Conservation (phyloP, 2,329 filamentous ascomycete genomes). For the Didymella pinodella region DNA sequence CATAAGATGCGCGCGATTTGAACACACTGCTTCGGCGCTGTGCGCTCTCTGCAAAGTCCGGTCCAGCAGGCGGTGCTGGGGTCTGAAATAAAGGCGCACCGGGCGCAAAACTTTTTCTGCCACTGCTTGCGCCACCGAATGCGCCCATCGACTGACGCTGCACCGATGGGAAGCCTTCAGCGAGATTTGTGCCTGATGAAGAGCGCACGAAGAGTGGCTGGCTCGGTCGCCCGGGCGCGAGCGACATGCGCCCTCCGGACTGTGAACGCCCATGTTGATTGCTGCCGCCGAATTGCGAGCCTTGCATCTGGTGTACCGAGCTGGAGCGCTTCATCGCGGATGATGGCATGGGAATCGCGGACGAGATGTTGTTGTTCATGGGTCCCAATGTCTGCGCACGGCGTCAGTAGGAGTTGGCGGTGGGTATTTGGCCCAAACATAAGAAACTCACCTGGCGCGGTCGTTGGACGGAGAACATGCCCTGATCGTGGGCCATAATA, state of each 20-base stretch:
- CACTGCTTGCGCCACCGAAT: constrained; percentile 62
- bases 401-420: constrained; percentile 26
- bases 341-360: constrained; percentile 83
- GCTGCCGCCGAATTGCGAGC: constrained; percentile 58
- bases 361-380: constrained; percentile 76
- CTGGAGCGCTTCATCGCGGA: constrained; percentile 95
- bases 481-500: constrained; percentile 54
- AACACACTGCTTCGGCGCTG: constrained; percentile 78
- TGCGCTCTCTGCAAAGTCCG: constrained; percentile 64
- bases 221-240: constrained; percentile 78
- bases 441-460: constrained; percentile 78
- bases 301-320: constrained; percentile 71
- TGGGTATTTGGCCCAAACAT: constrained; percentile 13
- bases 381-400: constrained; percentile 78
- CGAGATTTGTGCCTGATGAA: constrained; percentile 81
- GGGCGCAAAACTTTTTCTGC: constrained; percentile 76
- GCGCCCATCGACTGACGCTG: constrained; percentile 83
- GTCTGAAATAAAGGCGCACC: constrained; percentile 55
- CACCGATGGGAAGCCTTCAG: constrained; percentile 83
- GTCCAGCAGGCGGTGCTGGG: constrained; percentile 53
- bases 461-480: constrained; percentile 89
- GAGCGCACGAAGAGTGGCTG: constrained; percentile 88
- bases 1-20: constrained; percentile 66
- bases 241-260: constrained; percentile 84
- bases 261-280: constrained; percentile 80